phyloP scores from a whole-genome alignment of 1,139 yeast genomes.

The Arxiozyma slooffiae region DNA sequence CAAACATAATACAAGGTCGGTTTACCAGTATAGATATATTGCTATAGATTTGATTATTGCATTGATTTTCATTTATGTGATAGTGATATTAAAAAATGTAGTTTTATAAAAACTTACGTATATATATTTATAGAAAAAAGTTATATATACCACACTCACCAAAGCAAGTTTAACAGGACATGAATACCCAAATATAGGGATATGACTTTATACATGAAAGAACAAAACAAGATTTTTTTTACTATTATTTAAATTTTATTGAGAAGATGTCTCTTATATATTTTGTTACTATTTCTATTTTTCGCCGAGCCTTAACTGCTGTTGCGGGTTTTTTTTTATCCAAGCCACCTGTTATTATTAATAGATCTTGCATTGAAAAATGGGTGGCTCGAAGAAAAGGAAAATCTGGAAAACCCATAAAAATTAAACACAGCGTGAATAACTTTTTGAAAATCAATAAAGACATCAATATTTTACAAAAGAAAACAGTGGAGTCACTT shows the following conservation, averaged over 20 bases:
- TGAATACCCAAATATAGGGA: too few species aligned
- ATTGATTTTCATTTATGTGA: neutral
- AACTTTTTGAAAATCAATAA: neutral
- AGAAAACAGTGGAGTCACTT: neutral
- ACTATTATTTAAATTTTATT: too few species aligned
- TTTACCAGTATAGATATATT: constrained; percentile 18
- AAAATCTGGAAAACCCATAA: neutral
- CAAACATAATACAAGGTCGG: constrained; percentile 13
- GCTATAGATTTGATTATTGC: constrained; percentile 14
- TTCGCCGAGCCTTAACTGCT: too few species aligned
- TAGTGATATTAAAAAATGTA: neutral
- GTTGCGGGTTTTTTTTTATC: too few species aligned
- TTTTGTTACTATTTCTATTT: too few species aligned
- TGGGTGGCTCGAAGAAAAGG: neutral
- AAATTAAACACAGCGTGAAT: neutral
- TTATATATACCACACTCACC: neutral
- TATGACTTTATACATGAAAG: too few species aligned
- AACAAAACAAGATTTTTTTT: too few species aligned
- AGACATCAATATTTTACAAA: neutral
- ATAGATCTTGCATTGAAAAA: neutral
- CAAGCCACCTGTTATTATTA: neutral
- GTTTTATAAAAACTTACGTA: neutral
- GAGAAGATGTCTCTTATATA: neutral
- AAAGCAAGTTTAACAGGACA: too few species aligned
- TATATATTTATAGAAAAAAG: too few species aligned